Base-by-base conservation (phyloP, 805 yeast species). In the Ogataea allantospora region DNA sequence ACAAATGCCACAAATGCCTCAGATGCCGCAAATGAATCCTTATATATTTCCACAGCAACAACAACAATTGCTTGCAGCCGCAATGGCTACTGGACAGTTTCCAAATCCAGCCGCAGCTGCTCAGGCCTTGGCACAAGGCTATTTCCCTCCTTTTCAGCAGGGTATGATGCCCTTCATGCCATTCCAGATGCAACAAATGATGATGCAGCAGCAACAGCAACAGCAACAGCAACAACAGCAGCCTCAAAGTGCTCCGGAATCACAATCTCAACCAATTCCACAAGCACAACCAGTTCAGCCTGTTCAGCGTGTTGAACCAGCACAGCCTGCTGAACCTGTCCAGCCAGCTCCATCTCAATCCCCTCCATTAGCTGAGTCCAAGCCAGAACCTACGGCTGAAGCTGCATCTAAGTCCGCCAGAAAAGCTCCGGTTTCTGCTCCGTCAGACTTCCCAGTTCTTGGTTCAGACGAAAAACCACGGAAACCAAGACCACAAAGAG, bases 51-150 rank as follows among this genome's bases (percentile, higher is more conserved):
- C 57, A 11, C 62, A 57, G 19, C 65, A 55, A 31, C 57, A 53
- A 12, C 66, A 60, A 34, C 66, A 60, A 33, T 44, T 54, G 27
- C 47, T 55, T 27, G 45, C 54, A 12, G 54, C 57, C 21, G 57
- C 60, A 10, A 63, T 60, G 27, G 62, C 63, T 8, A 46, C 62
- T 1, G 63, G 62, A 20, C 59, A 55, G 31, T 59, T 60, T 28
- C 60, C 63, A 19, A 56, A 54, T 29, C 35, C 58, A 20, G 58
- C 53, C 18, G 44, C 55, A 15, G 65, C 64, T 12, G 52, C 61
- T 18, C 61, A 55, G 35, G 64, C 63, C 3, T 40, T 58, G 56
- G 46, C 58, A 2, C 63, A 60, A 35, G 53, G 57, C 31, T 44
- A 54, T 29, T 42, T 58, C 43, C 48, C 59, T 9, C 50, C 47